These are phyloP conservation scores for Claviceps humidiphila DNA, from an alignment of 2,329 filamentous ascomycete genomes.

Conservation along the genomic window DNA sequence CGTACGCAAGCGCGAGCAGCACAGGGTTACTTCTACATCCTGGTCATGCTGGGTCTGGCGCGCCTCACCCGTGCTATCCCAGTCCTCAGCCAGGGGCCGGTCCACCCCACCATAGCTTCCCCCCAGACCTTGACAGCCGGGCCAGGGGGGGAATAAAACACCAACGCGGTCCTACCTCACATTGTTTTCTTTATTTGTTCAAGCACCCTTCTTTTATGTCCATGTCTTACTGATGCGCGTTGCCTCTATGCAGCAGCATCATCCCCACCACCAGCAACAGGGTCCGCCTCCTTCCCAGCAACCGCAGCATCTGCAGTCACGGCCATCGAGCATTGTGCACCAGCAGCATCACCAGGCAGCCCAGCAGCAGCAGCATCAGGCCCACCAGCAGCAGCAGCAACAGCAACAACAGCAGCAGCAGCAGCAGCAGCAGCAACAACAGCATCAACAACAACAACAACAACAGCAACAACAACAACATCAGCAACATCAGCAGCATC, in stretches of 20 bases:
- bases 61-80: slow-evolving; percentile 37
- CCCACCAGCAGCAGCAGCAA: slow-evolving; percentile 48
- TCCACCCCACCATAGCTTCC: slow-evolving; percentile 24
- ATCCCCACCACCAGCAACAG: slow-evolving; percentile 60
- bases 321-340: slow-evolving; percentile 60
- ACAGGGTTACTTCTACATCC: slow-evolving; percentile 25
- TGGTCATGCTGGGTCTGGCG: slow-evolving; percentile 30
- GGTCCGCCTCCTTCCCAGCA: slow-evolving; percentile 51
- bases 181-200: slow-evolving; percentile 24
- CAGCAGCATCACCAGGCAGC: slow-evolving; percentile 34
- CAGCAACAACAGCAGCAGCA: slow-evolving; percentile 33
- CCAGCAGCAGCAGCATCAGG: slow-evolving; percentile 40
- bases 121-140: slow-evolving; percentile 31
- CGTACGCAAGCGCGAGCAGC: slow-evolving; percentile 13
- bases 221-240: slow-evolving; percentile 42
- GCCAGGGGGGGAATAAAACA: slow-evolving; percentile 32
- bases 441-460: slow-evolving; percentile 41
- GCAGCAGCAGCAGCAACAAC: slow-evolving; percentile 47
- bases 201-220: slow-evolving; percentile 22
- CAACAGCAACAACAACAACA: slow-evolving; percentile 41
- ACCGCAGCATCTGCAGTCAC: slow-evolving; percentile 46
- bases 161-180: slow-evolving; percentile 32
- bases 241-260: slow-evolving; percentile 54
- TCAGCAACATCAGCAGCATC: slow-evolving; percentile 40
- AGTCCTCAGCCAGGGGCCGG: slow-evolving; percentile 22